Conservation (phyloP, 306 rosid species). For the Luffa acutangula region DNA sequence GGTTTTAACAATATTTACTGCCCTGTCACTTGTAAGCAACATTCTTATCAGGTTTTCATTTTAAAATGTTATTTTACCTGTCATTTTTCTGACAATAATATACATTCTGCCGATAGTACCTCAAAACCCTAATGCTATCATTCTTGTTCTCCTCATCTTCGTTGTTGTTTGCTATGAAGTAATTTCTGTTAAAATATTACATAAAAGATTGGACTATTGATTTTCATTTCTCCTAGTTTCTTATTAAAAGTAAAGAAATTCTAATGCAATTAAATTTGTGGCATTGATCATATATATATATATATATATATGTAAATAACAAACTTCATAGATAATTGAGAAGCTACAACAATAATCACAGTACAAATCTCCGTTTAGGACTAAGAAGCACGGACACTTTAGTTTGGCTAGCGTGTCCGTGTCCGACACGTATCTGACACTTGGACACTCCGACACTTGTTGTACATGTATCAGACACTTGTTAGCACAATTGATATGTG, state of each 20-base stretch:
- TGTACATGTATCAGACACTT: too few species aligned
- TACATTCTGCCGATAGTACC: neutral
- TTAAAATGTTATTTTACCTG: neutral
- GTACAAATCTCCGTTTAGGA: neutral
- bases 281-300: neutral
- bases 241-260: neutral
- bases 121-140: neutral
- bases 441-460: too few species aligned
- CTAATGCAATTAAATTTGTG: neutral
- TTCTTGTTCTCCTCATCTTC: neutral
- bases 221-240: neutral
- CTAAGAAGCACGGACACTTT: too few species aligned
- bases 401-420: too few species aligned
- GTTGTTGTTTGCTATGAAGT: neutral
- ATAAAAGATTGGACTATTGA: neutral
- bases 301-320: too few species aligned
- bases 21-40: constrained; percentile 75
- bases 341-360: neutral
- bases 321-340: too few species aligned
- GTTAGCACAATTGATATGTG: too few species aligned
- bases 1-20: constrained; percentile 81
- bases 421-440: too few species aligned
- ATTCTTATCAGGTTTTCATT: neutral
- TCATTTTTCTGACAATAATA: neutral
- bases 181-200: neutral